These are phyloP conservation scores for Phytopythium montanum DNA, from an alignment of 352 stramenopile species.

Conservation along the genomic window DNA sequence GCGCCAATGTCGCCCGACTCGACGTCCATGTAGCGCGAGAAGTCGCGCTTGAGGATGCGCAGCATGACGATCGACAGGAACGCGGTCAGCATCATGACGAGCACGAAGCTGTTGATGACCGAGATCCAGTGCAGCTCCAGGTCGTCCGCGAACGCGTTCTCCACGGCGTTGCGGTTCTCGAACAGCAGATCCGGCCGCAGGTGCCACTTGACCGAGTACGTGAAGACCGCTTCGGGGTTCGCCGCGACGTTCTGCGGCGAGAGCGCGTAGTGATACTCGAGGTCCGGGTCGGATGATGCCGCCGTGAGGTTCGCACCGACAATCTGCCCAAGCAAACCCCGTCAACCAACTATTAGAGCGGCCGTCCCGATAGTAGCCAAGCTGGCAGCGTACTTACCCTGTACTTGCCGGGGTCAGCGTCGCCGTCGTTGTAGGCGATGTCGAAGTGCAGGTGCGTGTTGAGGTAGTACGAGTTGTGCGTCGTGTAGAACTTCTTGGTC, in stretches of 20 bases:
- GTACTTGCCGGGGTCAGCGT: slow-evolving; percentile 85
- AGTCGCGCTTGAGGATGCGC: slow-evolving; percentile 97
- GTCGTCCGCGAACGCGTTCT: slow-evolving; percentile 54
- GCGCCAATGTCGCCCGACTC: slow-evolving; percentile 87
- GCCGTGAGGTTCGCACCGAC: slow-evolving; percentile 71
- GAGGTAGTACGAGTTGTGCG: slow-evolving; percentile 85
- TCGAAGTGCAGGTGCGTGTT: slow-evolving; percentile 97
- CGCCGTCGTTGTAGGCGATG: slow-evolving; percentile 90
- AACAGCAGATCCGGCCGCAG: slow-evolving; percentile 82
- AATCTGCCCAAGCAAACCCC: slow-evolving; percentile 26
- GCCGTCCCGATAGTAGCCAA: background rate
- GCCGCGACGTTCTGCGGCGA: slow-evolving; percentile 32
- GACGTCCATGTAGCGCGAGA: slow-evolving; percentile 95
- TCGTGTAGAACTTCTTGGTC: slow-evolving; percentile 38
- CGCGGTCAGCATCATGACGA: slow-evolving; percentile 95
- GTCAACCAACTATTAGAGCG: background rate
- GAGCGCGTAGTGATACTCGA: slow-evolving; percentile 60
- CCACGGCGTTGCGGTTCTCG: slow-evolving; percentile 88
- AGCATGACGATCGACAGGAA: slow-evolving; percentile 97
- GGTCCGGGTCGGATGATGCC: slow-evolving; percentile 45
- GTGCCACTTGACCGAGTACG: slow-evolving; percentile 96
- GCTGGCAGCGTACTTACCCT: slow-evolving; percentile 38
- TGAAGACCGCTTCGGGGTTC: slow-evolving; percentile 81
- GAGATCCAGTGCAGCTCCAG: slow-evolving; percentile 97
- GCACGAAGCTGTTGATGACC: slow-evolving; percentile 98